phyloP scores from a whole-genome alignment of 2,329 filamentous ascomycete species.

The Colletotrichum gigasporum region DNA sequence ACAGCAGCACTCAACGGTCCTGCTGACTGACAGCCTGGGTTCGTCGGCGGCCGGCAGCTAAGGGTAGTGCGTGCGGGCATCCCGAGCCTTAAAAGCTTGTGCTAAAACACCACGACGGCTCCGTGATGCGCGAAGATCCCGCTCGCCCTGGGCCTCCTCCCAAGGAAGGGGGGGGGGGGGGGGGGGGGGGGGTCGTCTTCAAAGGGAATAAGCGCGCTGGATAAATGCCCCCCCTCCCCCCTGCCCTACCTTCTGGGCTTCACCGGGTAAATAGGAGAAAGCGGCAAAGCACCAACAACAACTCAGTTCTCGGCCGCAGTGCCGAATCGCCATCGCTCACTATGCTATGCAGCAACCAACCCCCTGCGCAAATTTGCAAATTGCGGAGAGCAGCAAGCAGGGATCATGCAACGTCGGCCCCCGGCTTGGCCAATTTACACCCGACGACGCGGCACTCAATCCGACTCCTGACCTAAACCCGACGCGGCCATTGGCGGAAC shows the following conservation, averaged over 20 bases:
- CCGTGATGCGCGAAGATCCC: constrained; percentile 3
- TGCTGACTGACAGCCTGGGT: not conserved
- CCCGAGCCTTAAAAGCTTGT: constrained; percentile 15
- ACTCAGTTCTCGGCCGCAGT: constrained; percentile 9
- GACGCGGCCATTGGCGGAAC: constrained; percentile 20
- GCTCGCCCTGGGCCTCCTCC: no score
- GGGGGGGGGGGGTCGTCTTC: no score
- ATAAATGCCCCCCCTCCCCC: not conserved
- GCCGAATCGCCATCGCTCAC: not conserved
- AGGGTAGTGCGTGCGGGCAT: no score
- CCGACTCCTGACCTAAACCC: constrained; percentile 14
- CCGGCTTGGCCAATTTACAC: constrained; percentile 23
- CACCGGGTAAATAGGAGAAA: no score
- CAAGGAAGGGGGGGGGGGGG: no score
- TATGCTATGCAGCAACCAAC: no score
- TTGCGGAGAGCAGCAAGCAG: constrained; percentile 19
- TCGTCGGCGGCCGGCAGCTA: constrained; percentile 1
- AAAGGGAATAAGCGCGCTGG: not conserved
- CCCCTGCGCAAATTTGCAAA: constrained; percentile 16
- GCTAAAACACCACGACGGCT: not conserved
- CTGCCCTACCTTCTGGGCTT: no score
- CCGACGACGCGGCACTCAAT: constrained; percentile 25
- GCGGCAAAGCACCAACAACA: no score
- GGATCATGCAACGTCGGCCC: constrained; percentile 25
- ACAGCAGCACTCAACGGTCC: not conserved